Evolutionary conservation across 108 stramenopile species (phyloP).

Genomic region (Craspedostauros australis): DNA sequence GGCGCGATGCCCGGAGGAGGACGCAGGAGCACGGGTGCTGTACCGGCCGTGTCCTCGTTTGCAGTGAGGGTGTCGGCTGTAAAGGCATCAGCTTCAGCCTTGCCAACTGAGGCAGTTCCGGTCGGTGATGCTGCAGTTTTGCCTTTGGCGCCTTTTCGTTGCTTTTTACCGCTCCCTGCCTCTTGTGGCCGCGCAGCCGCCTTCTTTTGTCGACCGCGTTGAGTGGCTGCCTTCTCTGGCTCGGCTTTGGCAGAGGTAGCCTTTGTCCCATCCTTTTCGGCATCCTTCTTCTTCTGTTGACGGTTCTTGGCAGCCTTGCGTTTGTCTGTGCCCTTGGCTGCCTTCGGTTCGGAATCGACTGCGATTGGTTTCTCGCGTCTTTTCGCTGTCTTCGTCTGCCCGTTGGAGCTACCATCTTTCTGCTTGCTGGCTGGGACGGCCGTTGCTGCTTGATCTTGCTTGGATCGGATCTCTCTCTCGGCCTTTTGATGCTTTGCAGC

Average conservation of each 20-base stretch:
- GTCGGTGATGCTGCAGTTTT: background rate
- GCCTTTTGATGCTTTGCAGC: no score
- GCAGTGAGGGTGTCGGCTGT: no score
- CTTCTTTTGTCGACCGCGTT: background rate
- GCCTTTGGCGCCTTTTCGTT: background rate
- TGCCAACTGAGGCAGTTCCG: background rate
- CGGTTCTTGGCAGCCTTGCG: no score
- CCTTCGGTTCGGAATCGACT: background rate
- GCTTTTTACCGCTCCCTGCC: background rate
- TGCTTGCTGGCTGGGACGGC: background rate
- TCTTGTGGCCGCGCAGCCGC: background rate
- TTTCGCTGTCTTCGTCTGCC: no score
- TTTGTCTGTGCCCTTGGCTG: no score
- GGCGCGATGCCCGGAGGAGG: constrained; percentile 46
- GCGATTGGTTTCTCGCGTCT: background rate
- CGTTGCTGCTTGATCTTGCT: background rate
- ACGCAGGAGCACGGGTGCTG: constrained; percentile 2
- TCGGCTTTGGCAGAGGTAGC: background rate
- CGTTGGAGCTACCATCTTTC: no score
- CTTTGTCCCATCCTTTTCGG: background rate
- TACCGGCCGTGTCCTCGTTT: no score
- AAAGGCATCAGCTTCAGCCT: no score
- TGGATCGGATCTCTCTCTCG: no score
- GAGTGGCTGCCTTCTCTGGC: background rate
- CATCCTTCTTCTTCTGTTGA: background rate